Evolutionary conservation across 257 asterid species (phyloP), one percentile per base, ranked within the genome.

Genomic region (Primulina huaijiensis): DNA sequence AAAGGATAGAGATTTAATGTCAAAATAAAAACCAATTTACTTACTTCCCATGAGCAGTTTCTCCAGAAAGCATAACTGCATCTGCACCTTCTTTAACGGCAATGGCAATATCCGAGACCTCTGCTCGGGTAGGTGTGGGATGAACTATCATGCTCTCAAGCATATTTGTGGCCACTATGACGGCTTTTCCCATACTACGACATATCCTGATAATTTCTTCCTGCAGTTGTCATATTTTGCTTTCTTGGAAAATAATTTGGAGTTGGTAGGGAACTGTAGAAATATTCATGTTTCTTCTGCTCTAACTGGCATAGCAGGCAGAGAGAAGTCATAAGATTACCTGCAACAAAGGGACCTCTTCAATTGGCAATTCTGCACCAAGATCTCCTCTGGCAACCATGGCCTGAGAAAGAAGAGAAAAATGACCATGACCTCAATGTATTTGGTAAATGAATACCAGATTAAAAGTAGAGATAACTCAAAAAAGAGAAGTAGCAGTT

Each of bases 381-480:
- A 92, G 98, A 84, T 92, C 98, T 64, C 98, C 98, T 82, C 98
- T 90, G 55, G 97, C 97, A 84, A 92, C 97, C 97, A 92, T 92
- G 58, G 97, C 98, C 97, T 90, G 80, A 56, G 70, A 74, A 74
- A 56, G 65, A 75, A 33, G 62, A 65, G 21, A 17, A 67, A 68
- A 67, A 68, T 34, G 31, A 60, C 68, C 67, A 57, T 72, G 40
- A 70, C 72, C 65, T 43, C 40, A 60, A 53, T 63, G 68, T 25
- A 69, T 30, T 27, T 46, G 66, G 46, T 40, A 23, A 35, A 56
- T 14, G 40, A 62, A 67, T 60, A 33, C 70, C 53, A 37, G 58
- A 33, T 19, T 73, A 2, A 46, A 16, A 14, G 21, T 40, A 61
- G 60, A 8, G 31, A 62, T 40, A 38, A 46, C 68, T 65, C 78